Conservation (phyloP, 768 basidiomycete species). For the Podaxis rugospora region DNA sequence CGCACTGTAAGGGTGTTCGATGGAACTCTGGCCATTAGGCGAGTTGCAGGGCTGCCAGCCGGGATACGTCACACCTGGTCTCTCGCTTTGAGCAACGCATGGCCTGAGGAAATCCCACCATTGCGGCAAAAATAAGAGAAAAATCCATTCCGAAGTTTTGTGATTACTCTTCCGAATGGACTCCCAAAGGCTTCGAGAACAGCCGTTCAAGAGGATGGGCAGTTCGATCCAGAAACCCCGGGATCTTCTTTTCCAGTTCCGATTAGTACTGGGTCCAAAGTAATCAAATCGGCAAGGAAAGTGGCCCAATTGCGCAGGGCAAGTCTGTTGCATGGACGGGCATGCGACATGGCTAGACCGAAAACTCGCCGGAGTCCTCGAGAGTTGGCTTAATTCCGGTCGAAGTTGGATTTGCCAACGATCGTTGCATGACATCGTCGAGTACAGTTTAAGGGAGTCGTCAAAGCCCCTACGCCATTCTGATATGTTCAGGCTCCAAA, state of each 20-base stretch:
- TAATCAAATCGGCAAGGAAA: not conserved
- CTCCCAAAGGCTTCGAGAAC: not conserved
- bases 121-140: constrained; percentile 8
- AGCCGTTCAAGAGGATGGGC: not conserved
- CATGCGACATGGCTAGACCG: not conserved
- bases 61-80: constrained; percentile 23
- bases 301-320: not conserved
- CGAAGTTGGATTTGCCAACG: not conserved
- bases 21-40: constrained; percentile 25
- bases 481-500: not conserved
- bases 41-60: constrained; percentile 33
- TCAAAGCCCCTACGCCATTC: not conserved
- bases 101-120: constrained; percentile 15
- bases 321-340: not conserved
- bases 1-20: constrained; percentile 22
- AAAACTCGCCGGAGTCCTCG: not conserved
- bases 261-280: not conserved
- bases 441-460: not conserved
- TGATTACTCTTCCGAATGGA: not conserved
- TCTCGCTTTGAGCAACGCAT: no score
- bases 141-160: not conserved
- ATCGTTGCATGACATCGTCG: not conserved
- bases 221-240: not conserved
- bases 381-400: not conserved
- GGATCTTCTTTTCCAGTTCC: not conserved